Evolutionary conservation across 129 eudicot genomes (phyloP).

Genomic region (Calendula officinalis): DNA sequence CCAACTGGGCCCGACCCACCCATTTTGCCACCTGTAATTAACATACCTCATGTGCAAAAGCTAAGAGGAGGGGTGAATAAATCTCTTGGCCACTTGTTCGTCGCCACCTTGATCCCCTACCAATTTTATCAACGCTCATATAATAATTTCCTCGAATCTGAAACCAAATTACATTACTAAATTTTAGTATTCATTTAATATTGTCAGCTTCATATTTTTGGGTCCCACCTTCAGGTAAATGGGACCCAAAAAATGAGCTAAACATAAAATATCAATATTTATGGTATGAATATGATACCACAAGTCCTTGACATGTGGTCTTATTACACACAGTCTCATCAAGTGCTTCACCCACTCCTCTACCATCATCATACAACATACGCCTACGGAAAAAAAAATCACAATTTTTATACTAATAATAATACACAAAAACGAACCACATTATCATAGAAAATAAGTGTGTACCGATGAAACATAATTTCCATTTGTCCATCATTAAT

Average conservation of each 20-base stretch:
- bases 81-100: constrained; percentile 82
- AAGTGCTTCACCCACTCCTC: constrained; percentile 88
- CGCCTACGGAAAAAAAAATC: constrained; percentile 45
- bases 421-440: not conserved
- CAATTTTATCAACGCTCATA: constrained; percentile 48
- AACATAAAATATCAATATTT: not conserved
- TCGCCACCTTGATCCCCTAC: constrained; percentile 86
- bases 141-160: constrained; percentile 83
- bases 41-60: constrained; percentile 81
- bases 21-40: not conserved
- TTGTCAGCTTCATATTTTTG: not conserved
- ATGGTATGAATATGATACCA: constrained; percentile 42
- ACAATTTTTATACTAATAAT: not conserved
- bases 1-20: not conserved
- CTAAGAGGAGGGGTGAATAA: constrained; percentile 81
- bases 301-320: constrained; percentile 68
- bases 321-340: constrained; percentile 68
- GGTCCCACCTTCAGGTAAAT: constrained; percentile 1
- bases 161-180: constrained; percentile 22
- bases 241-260: not conserved
- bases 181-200: not conserved
- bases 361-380: constrained; percentile 54
- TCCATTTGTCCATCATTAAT: constrained; percentile 84
- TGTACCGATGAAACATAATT: constrained; percentile 83
- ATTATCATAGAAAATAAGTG: not conserved